Evolutionary conservation across 768 basidiomycete species (phyloP), one percentile per base, ranked within the genome.

Genomic region (Mycena rebaudengoi): DNA sequence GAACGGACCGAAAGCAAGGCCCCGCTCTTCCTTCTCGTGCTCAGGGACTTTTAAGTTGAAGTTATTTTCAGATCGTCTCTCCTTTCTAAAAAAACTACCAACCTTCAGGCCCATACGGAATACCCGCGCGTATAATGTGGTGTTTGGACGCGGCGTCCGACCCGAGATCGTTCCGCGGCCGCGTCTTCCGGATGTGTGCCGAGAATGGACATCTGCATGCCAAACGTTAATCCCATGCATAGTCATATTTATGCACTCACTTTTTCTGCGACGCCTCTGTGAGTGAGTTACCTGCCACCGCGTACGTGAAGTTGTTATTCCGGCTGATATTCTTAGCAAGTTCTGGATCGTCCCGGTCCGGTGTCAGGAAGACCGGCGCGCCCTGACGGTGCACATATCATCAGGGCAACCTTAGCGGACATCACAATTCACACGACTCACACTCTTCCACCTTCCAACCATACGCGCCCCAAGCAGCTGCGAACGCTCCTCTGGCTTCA

Each of bases 241-340:
- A 45, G 33, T 62, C 50, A 20, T 23, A n/a, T 11, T 37, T 25
- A 33, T 14, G 10, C 21, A 39, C 37, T n/a, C n/a, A n/a, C 14
- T 39, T 39, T n/a, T n/a, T n/a, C n/a, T n/a, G n/a, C n/a, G n/a
- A n/a, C n/a, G 37, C 37, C 13, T 39, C n/a, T 39, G 37, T 39
- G 37, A 39, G 14, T 61, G n/a, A 8, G 21, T 16, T 13, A 13
- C 30, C 33, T 7, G 25, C 25, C 21, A 25, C 43, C 0, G 64
- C 43, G 39, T 65, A 79, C 58, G 74, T 65, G 41, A 79, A 76
- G 41, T 76, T 54, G 52, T 77, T 71, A 59, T 70, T 72, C 13
- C 50, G 53, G n/a, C 53, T 39, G 4, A 60, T 45, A 58, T 74
- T 57, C 0, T n/a, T 7, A 7, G 40, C 61, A 63, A 45, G 71